Evolutionary conservation across 1,284 basidiomycete genomes (phyloP).

Genomic region (Naganishia sp.): DNA sequence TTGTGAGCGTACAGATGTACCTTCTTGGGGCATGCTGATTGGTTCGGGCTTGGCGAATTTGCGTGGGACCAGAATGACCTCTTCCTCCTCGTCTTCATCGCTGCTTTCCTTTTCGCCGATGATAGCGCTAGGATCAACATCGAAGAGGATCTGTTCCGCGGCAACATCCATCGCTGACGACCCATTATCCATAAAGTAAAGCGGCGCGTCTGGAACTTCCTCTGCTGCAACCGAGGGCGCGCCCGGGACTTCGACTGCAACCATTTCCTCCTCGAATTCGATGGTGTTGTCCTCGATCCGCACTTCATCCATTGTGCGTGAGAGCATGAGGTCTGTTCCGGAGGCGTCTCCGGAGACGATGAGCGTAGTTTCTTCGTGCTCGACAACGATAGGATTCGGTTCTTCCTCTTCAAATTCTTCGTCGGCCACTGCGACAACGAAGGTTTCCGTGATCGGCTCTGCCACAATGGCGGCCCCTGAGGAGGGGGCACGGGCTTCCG

Average conservation of each 20-base stretch:
- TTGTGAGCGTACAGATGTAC: background rate
- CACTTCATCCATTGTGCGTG: slow-evolving; percentile 42
- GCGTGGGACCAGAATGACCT: slow-evolving; percentile 48
- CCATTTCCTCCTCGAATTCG: slow-evolving; percentile 7
- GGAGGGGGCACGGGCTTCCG: background rate
- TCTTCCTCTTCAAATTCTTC: slow-evolving; percentile 34
- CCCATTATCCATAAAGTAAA: slow-evolving; percentile 37
- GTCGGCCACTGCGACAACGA: slow-evolving; percentile 16
- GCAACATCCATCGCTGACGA: slow-evolving; percentile 25
- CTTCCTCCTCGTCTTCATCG: slow-evolving; percentile 42
- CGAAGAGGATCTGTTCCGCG: slow-evolving; percentile 37
- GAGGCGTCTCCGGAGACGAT: slow-evolving; percentile 3
- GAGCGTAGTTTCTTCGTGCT: slow-evolving; percentile 39
- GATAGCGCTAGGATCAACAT: slow-evolving; percentile 31
- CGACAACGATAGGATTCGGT: slow-evolving; percentile 35
- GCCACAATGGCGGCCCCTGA: background rate
- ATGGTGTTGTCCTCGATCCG: slow-evolving; percentile 4
- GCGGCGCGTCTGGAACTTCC: slow-evolving; percentile 1
- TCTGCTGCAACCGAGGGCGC: slow-evolving; percentile 15
- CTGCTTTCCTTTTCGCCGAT: slow-evolving; percentile 32
- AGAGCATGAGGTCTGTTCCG: slow-evolving; percentile 40
- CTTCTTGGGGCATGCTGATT: slow-evolving; percentile 36
- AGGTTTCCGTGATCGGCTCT: background rate
- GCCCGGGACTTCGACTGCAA: slow-evolving; percentile 5
- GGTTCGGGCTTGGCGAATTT: slow-evolving; percentile 42